Base-by-base conservation (phyloP, 2,329 filamentous ascomycete genomes). In the Keithomyces neogunnii region DNA sequence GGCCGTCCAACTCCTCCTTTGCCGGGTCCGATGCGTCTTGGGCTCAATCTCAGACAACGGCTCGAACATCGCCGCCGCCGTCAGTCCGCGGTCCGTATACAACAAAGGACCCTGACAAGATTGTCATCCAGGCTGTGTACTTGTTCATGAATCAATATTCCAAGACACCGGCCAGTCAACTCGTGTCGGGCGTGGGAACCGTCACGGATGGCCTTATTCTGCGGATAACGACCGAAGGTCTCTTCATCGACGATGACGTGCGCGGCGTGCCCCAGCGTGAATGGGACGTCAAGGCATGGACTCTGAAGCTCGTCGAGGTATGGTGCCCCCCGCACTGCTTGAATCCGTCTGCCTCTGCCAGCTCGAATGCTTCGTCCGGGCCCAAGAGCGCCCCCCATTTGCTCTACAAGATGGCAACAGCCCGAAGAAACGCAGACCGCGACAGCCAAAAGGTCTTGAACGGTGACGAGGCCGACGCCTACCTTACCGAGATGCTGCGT, bases 281-380 rank as follows among this genome's bases (percentile, higher is more conserved):
- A 71, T 99, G 93, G 93, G 93, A 99, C 67, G 84, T 97, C 64
- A 97, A 97, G 69, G 91, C 92, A 30, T 97, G 93, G 93, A 96
- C 90, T 43, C 80, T 99, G 70, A 96, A 95, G 72, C 74, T 86
- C 57, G 83, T 95, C 68, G 93, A 97, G 79, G 85, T 93, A 74
- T 89, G 86, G 82, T 90, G 85, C 66, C 81, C 83, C 63, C 77
- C 80, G 62, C 80, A 85, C 67, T 81, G 72, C 66, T 72, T 80
- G 66, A 73, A 72, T 64, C 66, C 68, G 58, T 68, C 67, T 60
- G 66, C 67, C 35, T 49, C 55, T 57, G 53, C 70, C 61, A 62
- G 71, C 58, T 65, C 71, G 57, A 66, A 73, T 54, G 64, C 73
- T 46, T 62, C 71, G 55, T 64, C 66, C 40, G 62, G 62, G 56